Evolutionary conservation across 257 asterid genomes (phyloP).

Genomic region (Gentiana macrophylla): DNA sequence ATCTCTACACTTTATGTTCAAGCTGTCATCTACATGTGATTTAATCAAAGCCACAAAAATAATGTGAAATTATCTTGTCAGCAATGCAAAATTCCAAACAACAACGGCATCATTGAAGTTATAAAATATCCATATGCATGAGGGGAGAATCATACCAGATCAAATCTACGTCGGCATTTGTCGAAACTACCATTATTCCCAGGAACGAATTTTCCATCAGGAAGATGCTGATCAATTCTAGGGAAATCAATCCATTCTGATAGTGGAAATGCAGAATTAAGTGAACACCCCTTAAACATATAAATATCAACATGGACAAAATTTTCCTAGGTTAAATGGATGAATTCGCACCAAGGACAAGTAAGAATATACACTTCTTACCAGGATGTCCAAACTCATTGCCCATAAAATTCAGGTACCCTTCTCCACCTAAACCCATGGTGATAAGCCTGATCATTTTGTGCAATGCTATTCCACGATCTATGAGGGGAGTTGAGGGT

Average conservation of each 20-base stretch:
- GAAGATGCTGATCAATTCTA: slow-evolving; percentile 70
- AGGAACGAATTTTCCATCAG: slow-evolving; percentile 56
- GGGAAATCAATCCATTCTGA: slow-evolving; percentile 99
- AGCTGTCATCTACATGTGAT: no score
- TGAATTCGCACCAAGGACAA: slow-evolving; percentile 2
- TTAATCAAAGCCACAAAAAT: no score
- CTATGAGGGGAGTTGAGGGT: slow-evolving; percentile 79
- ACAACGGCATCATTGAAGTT: not conserved
- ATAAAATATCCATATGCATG: not conserved
- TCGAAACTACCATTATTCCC: slow-evolving; percentile 82
- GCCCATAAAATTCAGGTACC: slow-evolving; percentile 98
- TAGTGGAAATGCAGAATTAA: slow-evolving; percentile 10
- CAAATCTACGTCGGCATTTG: slow-evolving; percentile 96
- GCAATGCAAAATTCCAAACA: not conserved
- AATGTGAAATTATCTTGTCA: no score
- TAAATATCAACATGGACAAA: no score
- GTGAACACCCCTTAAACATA: not conserved
- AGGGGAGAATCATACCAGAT: slow-evolving; percentile 47
- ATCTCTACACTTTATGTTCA: no score
- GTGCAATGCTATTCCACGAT: slow-evolving; percentile 98
- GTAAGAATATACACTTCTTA: slow-evolving; percentile 16
- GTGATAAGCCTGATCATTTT: slow-evolving; percentile 97
- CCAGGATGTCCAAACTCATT: slow-evolving; percentile 99
- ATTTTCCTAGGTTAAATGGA: slow-evolving; percentile 5
- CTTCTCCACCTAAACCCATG: slow-evolving; percentile 99